Evolutionary conservation across 169 alveolate species (phyloP), one percentile per base, ranked within the genome.

Genomic region (Eimeria necatrix): DNA sequence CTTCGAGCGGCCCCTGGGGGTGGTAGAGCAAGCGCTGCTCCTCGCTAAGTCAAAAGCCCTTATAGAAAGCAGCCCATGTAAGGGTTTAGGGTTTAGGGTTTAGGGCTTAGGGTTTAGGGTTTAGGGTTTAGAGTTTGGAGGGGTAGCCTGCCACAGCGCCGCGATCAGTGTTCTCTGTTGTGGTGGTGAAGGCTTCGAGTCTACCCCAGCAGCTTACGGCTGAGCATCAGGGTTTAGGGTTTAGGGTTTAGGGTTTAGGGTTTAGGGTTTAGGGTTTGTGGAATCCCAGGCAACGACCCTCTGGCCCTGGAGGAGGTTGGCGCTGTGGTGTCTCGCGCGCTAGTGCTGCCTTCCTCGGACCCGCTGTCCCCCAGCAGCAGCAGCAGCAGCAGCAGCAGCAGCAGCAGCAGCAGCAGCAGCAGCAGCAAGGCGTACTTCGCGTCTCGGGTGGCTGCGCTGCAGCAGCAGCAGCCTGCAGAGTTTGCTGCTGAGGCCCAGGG

Each of bases 221-320:
- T n/a, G n/a, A n/a, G n/a, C n/a, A n/a, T n/a, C n/a, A n/a, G n/a
- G n/a, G n/a, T n/a, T n/a, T n/a, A n/a, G 2, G 83, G 51, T 4
- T 7, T 9, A 71, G 53, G 83, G n/a, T 71, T 61, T 61, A 61
- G 73, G 0, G 73, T 71, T 32, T 71, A 16, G 52, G 83, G 83
- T 71, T 32, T 64, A 64, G 76, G 26, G 76, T 64, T 12, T 22
- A 6, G 49, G 52, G 51, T 81, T 24, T 26, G 76, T 51, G 76
- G 8, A 1, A 22, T 18, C 59, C 5, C 56, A 48, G 52, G 81
- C 88, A 89, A 81, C 88, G 85, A 95, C 93, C 94, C 56, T 2
- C 88, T 90, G 71, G 91, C 96, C 24, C 52, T 86, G 94, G 96
- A 94, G 87, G 91, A 94, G 56, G 81, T 94, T n/a, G 85, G 85